These are phyloP conservation scores for Rugonectria rugulosa DNA, from an alignment of 2,329 filamentous ascomycete species.

Conservation along the genomic window DNA sequence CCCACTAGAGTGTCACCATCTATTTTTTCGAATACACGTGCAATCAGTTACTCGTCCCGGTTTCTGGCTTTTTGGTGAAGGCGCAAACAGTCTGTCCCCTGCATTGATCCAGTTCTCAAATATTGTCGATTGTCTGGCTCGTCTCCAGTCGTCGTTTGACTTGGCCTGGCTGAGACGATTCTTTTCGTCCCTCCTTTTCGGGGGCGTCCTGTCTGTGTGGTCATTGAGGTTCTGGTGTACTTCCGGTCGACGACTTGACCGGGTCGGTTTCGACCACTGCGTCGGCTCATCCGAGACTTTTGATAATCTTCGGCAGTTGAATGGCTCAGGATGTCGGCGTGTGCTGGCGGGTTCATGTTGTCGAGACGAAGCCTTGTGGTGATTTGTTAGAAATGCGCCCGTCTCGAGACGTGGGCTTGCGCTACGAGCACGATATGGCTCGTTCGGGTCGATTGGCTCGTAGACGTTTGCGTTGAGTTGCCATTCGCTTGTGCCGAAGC, in stretches of 20 bases:
- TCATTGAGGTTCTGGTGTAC: slow-evolving; percentile 9
- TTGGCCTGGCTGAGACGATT: slow-evolving; percentile 4
- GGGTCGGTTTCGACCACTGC: slow-evolving; percentile 21
- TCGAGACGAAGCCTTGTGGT: not conserved
- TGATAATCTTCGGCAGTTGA: slow-evolving; percentile 3
- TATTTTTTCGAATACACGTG: not conserved
- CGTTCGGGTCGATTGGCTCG: slow-evolving; percentile 26
- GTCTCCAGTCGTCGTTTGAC: slow-evolving; percentile 13
- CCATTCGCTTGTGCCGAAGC: not conserved
- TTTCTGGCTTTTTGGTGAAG: slow-evolving; percentile 19
- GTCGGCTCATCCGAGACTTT: slow-evolving; percentile 13
- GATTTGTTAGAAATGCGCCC: not conserved
- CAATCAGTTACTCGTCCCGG: not conserved
- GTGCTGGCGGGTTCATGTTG: slow-evolving; percentile 15
- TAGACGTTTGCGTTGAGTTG: slow-evolving; percentile 30
- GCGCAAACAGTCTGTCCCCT: slow-evolving; percentile 33
- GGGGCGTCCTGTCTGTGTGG: not conserved
- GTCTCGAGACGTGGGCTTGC: slow-evolving; percentile 20
- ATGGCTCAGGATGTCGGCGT: not conserved
- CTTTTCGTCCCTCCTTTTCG: slow-evolving; percentile 2
- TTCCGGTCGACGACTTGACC: slow-evolving; percentile 21
- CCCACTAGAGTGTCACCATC: not conserved
- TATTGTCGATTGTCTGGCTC: too few relatives aligned
- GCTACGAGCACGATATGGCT: slow-evolving; percentile 12
- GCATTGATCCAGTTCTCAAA: slow-evolving; percentile 35